A percentile compares a stretch with the other conserved stretches of the same genome.
Conservation (phyloP, 768 basidiomycete species). For the Clitopilus hobsonii region DNA sequence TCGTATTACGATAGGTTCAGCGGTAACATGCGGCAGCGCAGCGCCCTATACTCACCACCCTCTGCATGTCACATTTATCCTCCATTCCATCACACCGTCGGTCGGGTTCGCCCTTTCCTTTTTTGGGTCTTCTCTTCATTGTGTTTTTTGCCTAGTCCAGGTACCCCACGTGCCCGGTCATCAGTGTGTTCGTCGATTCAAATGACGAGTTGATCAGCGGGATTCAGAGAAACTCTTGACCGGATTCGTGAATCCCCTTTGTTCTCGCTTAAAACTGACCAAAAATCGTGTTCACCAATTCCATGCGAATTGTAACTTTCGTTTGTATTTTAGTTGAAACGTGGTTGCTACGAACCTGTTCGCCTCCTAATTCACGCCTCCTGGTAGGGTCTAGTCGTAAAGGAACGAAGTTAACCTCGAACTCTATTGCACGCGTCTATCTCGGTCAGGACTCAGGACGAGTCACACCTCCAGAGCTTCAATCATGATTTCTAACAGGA, state of each 20-base stretch:
- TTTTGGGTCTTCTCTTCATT: neutral
- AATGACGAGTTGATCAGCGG: neutral
- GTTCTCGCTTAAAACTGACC: neutral
- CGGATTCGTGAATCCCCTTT: neutral
- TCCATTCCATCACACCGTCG: slow-evolving; percentile 1
- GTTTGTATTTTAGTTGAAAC: neutral
- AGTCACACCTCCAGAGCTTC: neutral
- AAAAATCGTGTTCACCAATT: neutral
- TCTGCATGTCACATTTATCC: neutral
- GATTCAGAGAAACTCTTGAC: neutral
- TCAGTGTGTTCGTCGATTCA: neutral
- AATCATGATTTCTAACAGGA: neutral
- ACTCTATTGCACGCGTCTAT: neutral
- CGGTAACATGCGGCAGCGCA: neutral
- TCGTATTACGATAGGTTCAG: neutral
- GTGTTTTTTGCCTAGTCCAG: slow-evolving; percentile 1
- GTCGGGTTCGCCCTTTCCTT: neutral
- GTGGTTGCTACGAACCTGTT: neutral
- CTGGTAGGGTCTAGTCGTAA: neutral
- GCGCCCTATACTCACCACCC: neutral
- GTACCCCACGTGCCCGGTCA: neutral
- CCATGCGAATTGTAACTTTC: neutral
- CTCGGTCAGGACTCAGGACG: neutral
- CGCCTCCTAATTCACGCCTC: neutral
- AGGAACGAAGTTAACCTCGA: neutral